Evolutionary conservation across 768 basidiomycete species (phyloP), one percentile per base, ranked within the genome.

Genomic region (Russula olivacea): DNA sequence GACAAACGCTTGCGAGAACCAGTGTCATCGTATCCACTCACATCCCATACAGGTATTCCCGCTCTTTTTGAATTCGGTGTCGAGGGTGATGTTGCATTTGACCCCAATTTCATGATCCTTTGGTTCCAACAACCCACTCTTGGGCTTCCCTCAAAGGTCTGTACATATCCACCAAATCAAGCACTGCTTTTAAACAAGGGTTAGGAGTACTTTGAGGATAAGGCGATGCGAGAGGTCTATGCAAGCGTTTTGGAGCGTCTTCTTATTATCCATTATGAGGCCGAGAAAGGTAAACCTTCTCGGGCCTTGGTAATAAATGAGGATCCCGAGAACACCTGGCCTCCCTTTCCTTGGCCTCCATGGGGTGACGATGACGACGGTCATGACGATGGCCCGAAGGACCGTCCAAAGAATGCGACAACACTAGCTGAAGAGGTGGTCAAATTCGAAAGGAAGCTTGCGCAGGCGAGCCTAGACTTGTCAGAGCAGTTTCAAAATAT

Each of bases 121-220:
- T 93, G 89, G 89, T 87, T 96, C 69, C 87, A 81, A 67, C 94
- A 97, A 71, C 82, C 89, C 2, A 76, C 74, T 9, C 77, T 96
- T 15, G 91, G 92, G 47, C 84, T 97, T 14, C 94, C 93, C 1
- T 85, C 94, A 17, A 95, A 94, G 81, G 91, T 89, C 30, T 19
- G 55, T 65, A 0, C n/a, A 40, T 36, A 61, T 9, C 45, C 15
- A 41, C 55, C 19, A 17, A 41, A 32, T 25, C 25, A 19, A 43
- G 28, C 10, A 28, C 15, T 48, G 61, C 55, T 49, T 49, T 64
- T 57, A 25, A 41, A 61, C 43, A 17, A 41, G 19, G 38, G 45
- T 12, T 66, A 93, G 88, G 93, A 95, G 76, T 97, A 98, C 72
- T 98, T 92, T 73, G 81, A 87, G 58, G 95, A 98, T 52, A 77